Conservation (phyloP, 192 early-diverging fungal species). For the Mortierella antarctica region DNA sequence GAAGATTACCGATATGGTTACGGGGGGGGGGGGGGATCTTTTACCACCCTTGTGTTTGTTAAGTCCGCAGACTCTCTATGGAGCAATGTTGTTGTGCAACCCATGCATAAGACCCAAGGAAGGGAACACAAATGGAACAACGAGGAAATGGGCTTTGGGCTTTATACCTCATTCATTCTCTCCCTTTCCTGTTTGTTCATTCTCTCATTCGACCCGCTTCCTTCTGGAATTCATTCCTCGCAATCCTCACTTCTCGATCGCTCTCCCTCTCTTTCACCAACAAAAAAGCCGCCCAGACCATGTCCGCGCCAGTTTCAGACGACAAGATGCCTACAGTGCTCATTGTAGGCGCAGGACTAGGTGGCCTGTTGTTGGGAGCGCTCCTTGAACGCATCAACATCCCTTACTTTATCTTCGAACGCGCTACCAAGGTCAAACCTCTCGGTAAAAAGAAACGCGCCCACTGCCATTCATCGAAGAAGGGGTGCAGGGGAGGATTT, state of each 20-base stretch:
- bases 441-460: slow-evolving; percentile 4
- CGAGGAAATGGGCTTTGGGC: too few relatives aligned
- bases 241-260: not conserved
- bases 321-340: not conserved
- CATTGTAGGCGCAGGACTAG: slow-evolving; percentile 13
- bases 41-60: too few relatives aligned
- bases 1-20: too few relatives aligned
- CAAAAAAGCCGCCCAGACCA: not conserved
- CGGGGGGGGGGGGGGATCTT: too few relatives aligned
- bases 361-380: slow-evolving; percentile 8
- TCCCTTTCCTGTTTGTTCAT: too few relatives aligned
- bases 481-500: not conserved
- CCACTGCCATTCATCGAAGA: not conserved
- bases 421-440: slow-evolving; percentile 12
- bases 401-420: slow-evolving; percentile 21
- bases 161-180: too few relatives aligned
- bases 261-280: not conserved
- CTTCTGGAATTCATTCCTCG: not conserved
- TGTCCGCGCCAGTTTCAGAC: not conserved
- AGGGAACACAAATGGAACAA: too few relatives aligned
- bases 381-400: slow-evolving; percentile 13
- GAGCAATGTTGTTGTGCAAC: too few relatives aligned
- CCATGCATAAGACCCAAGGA: too few relatives aligned
- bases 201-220: too few relatives aligned
- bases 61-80: too few relatives aligned